Base-by-base conservation (phyloP, 1,139 yeast genomes). In the Magnusiomyces clavatus region DNA sequence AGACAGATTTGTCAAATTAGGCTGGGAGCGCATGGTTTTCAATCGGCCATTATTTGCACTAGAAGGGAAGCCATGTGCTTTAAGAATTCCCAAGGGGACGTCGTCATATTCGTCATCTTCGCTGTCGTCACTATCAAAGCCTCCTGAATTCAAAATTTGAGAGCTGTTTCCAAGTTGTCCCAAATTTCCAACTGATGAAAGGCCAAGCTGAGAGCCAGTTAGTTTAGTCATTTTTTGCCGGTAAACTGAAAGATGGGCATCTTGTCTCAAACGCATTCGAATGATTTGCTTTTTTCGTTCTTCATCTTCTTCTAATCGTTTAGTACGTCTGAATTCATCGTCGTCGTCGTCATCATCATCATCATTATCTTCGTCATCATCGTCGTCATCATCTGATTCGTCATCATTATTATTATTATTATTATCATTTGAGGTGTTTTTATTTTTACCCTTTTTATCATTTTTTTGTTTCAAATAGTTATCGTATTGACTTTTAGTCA, bases 141-240 rank as follows among this genome's bases (percentile, higher is more conserved):
- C 54, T 37, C n/a, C 31, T 45, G 36, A 41, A 38, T 24, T 24
- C 8, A 24, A 24, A 14, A 13, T 47, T 19, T 20, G 46, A 41
- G 46, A 43, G 8, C 16, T 19, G 37, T 19, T 47, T 17, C 17
- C 16, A 20, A n/a, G 44, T n/a, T n/a, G n/a, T 6, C 51, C 47
- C 6, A 47, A 37, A 5, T 38, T 19, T 58, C 46, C 16, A 57
- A 53, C 37, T 56, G 49, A 14, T 29, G 50, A 24, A 14, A 52
- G 29, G 51, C 59, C 52, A 44, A 64, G 57, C 41, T 61, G 63
- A 2, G 64, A 58, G n/a, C 73, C 73, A 16, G 71, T 67, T 38
- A 69, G 60, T 50, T 67, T 67, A 50, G 67, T 69, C 74, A 71
- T 71, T 52, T 69, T 68, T 54, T 71, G 75, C n/a, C 75, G 64